Evolutionary conservation across 2,329 filamentous ascomycete species (phyloP), one percentile per base, ranked within the genome.

Genomic region (Colletotrichum musicola): DNA sequence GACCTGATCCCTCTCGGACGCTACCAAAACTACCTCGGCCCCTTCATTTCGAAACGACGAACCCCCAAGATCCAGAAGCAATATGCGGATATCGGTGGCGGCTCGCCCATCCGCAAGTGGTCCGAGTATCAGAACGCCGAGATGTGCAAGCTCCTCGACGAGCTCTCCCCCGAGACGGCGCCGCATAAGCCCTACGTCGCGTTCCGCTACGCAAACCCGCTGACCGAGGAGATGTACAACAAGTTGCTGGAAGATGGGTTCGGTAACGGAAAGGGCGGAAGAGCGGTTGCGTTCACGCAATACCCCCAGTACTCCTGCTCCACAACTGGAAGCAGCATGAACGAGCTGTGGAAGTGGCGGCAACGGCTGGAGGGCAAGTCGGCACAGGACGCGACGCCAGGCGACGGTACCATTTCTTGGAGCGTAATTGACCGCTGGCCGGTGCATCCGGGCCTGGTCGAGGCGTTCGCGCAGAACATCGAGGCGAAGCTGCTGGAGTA

Each of bases 251-350:
- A 89, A 7, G 96, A 99, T 78, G 96, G 96, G 0, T 97, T 98
- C 77, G 95, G 95, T 12, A 89, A 90, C 61, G 95, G 95, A 4
- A 93, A 90, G 69, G 95, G 95, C n/a, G 95, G 95, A 3, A 89
- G 96, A 67, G 96, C 97, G 1, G 94, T 99, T 4, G 96, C 96
- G 1, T 99, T 99, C 77, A 98, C 95, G 30, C 96, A 99, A 81
- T 99, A 99, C 75, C 96, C 96, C 2, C 96, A 99, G 79, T 99
- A 99, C 81, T 97, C 94, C 20, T 99, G 97, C 83, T 97, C 94
- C 20, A 99, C 96, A 1, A 99, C 96, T 0, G 96, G 96, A 22
- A 97, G 94, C 80, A 97, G 94, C 71, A 82, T 99, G 65, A 99
- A 99, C 76, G 96, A 99, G 82, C 83, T 99, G 42, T 99, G 96